Evolutionary conservation across 2,329 filamentous ascomycete genomes (phyloP).

Genomic region (Ceratocystis albifundus): DNA sequence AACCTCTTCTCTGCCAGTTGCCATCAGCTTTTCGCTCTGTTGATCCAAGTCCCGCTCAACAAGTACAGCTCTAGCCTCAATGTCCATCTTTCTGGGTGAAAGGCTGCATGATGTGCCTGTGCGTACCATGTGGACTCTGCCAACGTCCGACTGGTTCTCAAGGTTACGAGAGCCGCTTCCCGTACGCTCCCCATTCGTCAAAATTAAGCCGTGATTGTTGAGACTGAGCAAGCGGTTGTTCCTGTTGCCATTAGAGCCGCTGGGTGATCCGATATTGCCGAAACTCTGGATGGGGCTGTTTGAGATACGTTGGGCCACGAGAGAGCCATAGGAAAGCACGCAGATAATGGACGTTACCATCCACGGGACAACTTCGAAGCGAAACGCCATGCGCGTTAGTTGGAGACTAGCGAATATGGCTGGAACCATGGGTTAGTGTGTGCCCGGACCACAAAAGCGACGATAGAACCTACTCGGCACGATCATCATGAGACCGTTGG

Average conservation of each 20-base stretch:
- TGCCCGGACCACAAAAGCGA: background rate
- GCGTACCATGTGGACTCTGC: too few species aligned
- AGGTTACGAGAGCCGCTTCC: background rate
- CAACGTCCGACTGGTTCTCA: too few species aligned
- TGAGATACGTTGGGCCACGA: conserved; percentile 37
- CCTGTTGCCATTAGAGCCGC: background rate
- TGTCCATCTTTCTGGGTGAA: conserved; percentile 2
- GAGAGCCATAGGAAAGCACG: conserved; percentile 42
- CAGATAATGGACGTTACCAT: conserved; percentile 40
- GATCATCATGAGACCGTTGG: conserved; percentile 46
- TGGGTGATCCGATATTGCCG: background rate
- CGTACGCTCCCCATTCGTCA: background rate
- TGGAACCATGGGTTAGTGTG: conserved; percentile 25
- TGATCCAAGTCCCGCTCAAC: conserved; percentile 1
- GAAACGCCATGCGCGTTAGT: conserved; percentile 28
- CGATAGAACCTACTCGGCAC: conserved; percentile 37
- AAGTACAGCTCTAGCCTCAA: background rate
- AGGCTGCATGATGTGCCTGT: background rate
- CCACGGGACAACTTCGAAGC: conserved; percentile 42
- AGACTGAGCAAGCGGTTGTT: background rate
- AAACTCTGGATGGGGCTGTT: background rate
- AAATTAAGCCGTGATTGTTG: background rate
- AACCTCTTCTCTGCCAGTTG: background rate
- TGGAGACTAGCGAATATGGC: conserved; percentile 42
- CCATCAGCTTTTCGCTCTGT: conserved; percentile 1